These are phyloP conservation scores for Schwanniomyces sp. DNA, from an alignment of 805 yeast genomes.

Conservation along the genomic window DNA sequence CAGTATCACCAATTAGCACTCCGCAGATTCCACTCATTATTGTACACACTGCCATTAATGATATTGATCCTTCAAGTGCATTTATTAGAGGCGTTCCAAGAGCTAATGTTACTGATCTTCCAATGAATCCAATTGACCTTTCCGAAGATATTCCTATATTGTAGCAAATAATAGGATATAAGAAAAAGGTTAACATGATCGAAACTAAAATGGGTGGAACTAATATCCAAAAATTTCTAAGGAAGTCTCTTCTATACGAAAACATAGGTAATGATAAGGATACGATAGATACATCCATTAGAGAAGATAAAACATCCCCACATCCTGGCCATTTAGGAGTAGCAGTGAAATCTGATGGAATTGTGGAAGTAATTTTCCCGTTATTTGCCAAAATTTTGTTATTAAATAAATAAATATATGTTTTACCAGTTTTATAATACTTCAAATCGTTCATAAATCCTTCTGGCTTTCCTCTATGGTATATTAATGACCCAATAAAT, in stretches of 20 bases:
- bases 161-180: slow-evolving; percentile 69
- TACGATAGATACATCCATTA: slow-evolving; percentile 78
- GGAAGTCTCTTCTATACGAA: slow-evolving; percentile 64
- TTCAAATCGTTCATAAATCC: slow-evolving; percentile 53
- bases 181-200: slow-evolving; percentile 58
- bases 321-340: slow-evolving; percentile 69
- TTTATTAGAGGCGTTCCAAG: slow-evolving; percentile 72
- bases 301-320: slow-evolving; percentile 68
- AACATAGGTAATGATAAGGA: slow-evolving; percentile 77
- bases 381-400: slow-evolving; percentile 26
- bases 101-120: slow-evolving; percentile 77
- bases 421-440: slow-evolving; percentile 68
- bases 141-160: slow-evolving; percentile 61
- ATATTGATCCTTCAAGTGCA: slow-evolving; percentile 66
- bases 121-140: slow-evolving; percentile 72
- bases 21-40: slow-evolving; percentile 77
- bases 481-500: slow-evolving; percentile 58
- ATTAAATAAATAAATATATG: slow-evolving; percentile 58
- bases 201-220: slow-evolving; percentile 59
- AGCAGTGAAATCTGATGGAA: slow-evolving; percentile 21
- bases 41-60: slow-evolving; percentile 77
- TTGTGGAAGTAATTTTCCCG: slow-evolving; percentile 17
- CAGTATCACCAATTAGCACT: slow-evolving; percentile 59
- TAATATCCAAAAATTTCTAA: slow-evolving; percentile 56
- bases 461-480: slow-evolving; percentile 35